These are phyloP conservation scores for Coemansia sp. DNA, from an alignment of 192 early-diverging fungal genomes.

Conservation along the genomic window DNA sequence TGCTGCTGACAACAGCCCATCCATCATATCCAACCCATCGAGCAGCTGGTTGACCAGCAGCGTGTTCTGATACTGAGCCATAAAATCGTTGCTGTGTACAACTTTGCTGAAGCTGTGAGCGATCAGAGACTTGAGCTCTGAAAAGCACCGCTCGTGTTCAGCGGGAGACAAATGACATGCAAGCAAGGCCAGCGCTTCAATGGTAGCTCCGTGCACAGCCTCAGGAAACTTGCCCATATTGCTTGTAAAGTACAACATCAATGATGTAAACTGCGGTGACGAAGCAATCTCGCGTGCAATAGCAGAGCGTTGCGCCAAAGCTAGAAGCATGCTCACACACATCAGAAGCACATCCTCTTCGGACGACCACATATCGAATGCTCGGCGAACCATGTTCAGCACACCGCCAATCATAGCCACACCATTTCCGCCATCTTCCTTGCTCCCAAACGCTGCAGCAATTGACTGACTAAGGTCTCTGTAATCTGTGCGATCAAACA, in stretches of 20 bases:
- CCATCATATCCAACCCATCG: conserved; percentile 54
- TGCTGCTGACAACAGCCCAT: conserved; percentile 47
- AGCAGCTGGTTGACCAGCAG: conserved; percentile 28
- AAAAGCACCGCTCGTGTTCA: conserved; percentile 32
- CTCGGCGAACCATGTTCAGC: conserved; percentile 24
- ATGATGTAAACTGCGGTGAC: conserved; percentile 28
- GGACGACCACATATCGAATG: conserved; percentile 44
- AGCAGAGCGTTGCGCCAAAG: conserved; percentile 33
- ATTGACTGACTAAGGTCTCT: conserved; percentile 21
- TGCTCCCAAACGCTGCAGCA: conserved; percentile 31
- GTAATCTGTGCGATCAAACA: conserved; percentile 42
- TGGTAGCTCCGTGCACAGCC: conserved; percentile 43
- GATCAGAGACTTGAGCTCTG: conserved; percentile 34
- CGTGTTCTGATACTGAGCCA: conserved; percentile 18
- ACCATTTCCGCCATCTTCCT: conserved; percentile 31
- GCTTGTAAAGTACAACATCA: conserved; percentile 36
- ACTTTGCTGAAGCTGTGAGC: conserved; percentile 19
- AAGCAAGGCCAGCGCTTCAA: conserved; percentile 40
- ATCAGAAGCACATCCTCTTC: conserved; percentile 49
- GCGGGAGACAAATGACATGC: conserved; percentile 33
- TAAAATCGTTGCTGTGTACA: conserved; percentile 5
- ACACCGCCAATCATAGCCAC: conserved; percentile 22
- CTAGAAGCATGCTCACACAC: conserved; percentile 41
- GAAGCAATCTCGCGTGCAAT: conserved; percentile 35
- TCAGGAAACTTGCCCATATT: conserved; percentile 43